Evolutionary conservation across 345 rosid genomes (phyloP).

Genomic region (Sisymbrium altissimum): DNA sequence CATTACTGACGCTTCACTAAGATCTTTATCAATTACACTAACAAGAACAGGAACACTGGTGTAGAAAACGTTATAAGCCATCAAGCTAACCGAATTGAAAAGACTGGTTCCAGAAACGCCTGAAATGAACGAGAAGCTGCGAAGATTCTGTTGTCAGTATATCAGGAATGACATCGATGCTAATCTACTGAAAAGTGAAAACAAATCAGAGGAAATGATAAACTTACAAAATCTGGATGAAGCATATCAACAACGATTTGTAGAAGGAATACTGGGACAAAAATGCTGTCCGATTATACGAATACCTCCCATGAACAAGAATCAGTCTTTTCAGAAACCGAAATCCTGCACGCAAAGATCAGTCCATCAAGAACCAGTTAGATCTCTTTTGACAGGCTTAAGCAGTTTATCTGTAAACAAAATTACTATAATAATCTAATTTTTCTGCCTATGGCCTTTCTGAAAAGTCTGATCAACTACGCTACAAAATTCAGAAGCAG

Average conservation of each 20-base stretch:
- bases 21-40: slow-evolving; percentile 96
- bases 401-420: background rate
- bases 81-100: slow-evolving; percentile 95
- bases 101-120: slow-evolving; percentile 99
- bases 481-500: background rate
- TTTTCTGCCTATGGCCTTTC: background rate
- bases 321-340: slow-evolving; percentile 88
- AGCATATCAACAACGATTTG: slow-evolving; percentile 85
- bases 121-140: slow-evolving; percentile 98
- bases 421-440: background rate
- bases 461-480: background rate
- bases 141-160: slow-evolving; percentile 43
- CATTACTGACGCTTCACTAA: slow-evolving; percentile 86
- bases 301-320: slow-evolving; percentile 95
- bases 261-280: slow-evolving; percentile 96
- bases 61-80: slow-evolving; percentile 98
- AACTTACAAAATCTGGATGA: slow-evolving; percentile 98
- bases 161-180: background rate
- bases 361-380: slow-evolving; percentile 8
- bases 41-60: slow-evolving; percentile 92
- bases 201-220: background rate
- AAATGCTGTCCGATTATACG: slow-evolving; percentile 96
- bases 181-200: slow-evolving; percentile 1
- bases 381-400: background rate
- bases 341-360: slow-evolving; percentile 63